Evolutionary conservation across 768 basidiomycete genomes (phyloP).

Genomic region (Mycena indigotica): DNA sequence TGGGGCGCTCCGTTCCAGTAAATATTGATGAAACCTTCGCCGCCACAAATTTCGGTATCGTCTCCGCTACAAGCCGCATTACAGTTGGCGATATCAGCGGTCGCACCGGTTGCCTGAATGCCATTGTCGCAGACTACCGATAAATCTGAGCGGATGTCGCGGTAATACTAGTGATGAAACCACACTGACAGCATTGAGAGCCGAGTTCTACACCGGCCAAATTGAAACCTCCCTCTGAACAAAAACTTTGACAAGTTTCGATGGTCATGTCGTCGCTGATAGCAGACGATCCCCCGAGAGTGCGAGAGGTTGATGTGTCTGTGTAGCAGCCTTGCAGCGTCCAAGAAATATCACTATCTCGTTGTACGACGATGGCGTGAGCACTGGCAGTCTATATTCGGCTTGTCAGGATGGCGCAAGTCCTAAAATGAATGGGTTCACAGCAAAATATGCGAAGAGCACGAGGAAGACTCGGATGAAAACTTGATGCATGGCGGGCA

Average conservation of each 20-base stretch:
- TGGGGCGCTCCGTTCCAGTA: background rate
- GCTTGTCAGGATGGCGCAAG: background rate
- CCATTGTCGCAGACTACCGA: background rate
- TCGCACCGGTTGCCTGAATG: background rate
- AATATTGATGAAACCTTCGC: background rate
- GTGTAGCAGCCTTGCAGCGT: constrained; percentile 18
- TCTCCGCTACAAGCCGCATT: background rate
- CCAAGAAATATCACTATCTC: too few relatives aligned
- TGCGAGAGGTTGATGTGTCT: constrained; percentile 43
- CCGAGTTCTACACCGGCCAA: background rate
- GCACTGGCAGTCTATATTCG: too few relatives aligned
- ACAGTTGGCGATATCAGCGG: background rate
- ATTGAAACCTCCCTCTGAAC: background rate
- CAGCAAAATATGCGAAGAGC: too few relatives aligned
- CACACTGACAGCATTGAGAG: background rate
- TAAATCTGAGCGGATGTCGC: background rate
- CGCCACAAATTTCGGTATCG: background rate
- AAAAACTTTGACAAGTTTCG: background rate
- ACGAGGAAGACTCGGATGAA: background rate
- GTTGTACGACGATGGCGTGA: constrained; percentile 4
- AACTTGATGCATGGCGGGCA: background rate
- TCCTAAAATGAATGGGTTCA: background rate
- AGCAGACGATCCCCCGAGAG: constrained; percentile 38
- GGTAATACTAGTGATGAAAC: background rate
- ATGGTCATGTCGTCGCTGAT: background rate